These are phyloP conservation scores for Stachybotrys echinatus DNA, from an alignment of 2,329 filamentous ascomycete genomes.

Conservation along the genomic window DNA sequence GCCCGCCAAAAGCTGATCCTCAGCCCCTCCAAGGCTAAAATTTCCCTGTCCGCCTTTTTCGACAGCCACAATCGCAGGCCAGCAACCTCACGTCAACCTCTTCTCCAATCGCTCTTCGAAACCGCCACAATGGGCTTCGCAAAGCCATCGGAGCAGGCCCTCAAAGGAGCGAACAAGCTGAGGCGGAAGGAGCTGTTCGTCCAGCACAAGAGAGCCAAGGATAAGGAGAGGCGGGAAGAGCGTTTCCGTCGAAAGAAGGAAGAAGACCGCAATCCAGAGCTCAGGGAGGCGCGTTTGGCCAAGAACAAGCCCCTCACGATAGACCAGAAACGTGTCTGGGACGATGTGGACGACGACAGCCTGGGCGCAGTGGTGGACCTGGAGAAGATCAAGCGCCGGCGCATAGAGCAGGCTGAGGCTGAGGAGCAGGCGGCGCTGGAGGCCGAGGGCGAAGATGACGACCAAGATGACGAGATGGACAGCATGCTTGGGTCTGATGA, in stretches of 20 bases:
- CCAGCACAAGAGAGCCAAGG: slow-evolving; percentile 70
- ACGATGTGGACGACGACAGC: slow-evolving; percentile 63
- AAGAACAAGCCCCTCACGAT: slow-evolving; percentile 77
- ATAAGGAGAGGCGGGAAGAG: slow-evolving; percentile 69
- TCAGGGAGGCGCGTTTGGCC: slow-evolving; percentile 67
- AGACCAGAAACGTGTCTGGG: slow-evolving; percentile 87
- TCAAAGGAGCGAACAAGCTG: slow-evolving; percentile 67
- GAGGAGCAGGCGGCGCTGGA: slow-evolving; percentile 43
- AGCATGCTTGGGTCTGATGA: slow-evolving; percentile 70
- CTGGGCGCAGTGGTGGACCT: slow-evolving; percentile 53
- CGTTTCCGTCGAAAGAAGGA: slow-evolving; percentile 77
- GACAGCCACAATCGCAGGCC: background rate
- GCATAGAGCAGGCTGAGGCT: slow-evolving; percentile 48
- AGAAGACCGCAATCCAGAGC: slow-evolving; percentile 74
- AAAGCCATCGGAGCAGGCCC: slow-evolving; percentile 28
- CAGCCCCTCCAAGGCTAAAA: slow-evolving; percentile 7
- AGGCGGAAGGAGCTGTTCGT: slow-evolving; percentile 74
- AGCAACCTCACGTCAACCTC: background rate
- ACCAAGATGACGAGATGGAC: slow-evolving; percentile 58
- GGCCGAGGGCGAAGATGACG: slow-evolving; percentile 34
- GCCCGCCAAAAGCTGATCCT: slow-evolving; percentile 16
- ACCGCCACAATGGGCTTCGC: slow-evolving; percentile 22
- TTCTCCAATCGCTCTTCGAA: background rate
- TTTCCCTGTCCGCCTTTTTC: slow-evolving; percentile 6
- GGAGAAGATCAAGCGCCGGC: slow-evolving; percentile 52